A percentile compares a stretch with the other conserved stretches of the same genome.
These are phyloP conservation scores for Endocladia muricata DNA, from an alignment of 31 red algal species.

Conservation along the genomic window DNA sequence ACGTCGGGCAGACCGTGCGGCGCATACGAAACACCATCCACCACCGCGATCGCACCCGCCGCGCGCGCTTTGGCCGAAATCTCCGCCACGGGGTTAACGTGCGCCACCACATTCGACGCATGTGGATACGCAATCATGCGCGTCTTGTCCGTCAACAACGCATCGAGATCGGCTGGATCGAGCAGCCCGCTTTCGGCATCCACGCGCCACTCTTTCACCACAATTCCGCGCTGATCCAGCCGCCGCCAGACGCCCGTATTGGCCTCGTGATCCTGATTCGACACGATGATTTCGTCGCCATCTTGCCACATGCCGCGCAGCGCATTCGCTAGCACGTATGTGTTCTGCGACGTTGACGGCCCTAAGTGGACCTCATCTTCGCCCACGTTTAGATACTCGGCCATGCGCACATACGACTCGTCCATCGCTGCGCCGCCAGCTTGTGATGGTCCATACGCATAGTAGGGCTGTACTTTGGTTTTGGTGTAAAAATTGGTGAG, in stretches of 20 bases:
- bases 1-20: not conserved
- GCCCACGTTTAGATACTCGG: not conserved
- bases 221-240: not conserved
- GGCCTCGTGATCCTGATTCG: slow-evolving; percentile 11
- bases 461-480: slow-evolving; percentile 13
- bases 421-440: slow-evolving; percentile 1
- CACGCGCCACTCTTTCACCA: not conserved
- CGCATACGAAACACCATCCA: slow-evolving; percentile 6
- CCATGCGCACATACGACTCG: not conserved
- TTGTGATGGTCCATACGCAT: not conserved
- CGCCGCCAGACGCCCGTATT: not conserved
- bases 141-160: not conserved
- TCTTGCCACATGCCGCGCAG: not conserved
- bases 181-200: not conserved
- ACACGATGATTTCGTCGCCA: slow-evolving; percentile 5
- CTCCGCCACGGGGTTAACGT: not conserved
- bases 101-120: not conserved
- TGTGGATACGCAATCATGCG: not conserved
- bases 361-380: not conserved
- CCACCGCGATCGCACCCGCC: not conserved
- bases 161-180: slow-evolving; percentile 2
- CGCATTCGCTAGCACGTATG: slow-evolving; percentile 5
- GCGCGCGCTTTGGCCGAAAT: not conserved
- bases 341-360: slow-evolving; percentile 12
- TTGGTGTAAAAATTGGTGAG: not conserved